A percentile compares a stretch with the other conserved stretches of the same genome.
These are phyloP conservation scores for Barnettozyma salicaria DNA, from an alignment of 805 yeast genomes.

Conservation along the genomic window DNA sequence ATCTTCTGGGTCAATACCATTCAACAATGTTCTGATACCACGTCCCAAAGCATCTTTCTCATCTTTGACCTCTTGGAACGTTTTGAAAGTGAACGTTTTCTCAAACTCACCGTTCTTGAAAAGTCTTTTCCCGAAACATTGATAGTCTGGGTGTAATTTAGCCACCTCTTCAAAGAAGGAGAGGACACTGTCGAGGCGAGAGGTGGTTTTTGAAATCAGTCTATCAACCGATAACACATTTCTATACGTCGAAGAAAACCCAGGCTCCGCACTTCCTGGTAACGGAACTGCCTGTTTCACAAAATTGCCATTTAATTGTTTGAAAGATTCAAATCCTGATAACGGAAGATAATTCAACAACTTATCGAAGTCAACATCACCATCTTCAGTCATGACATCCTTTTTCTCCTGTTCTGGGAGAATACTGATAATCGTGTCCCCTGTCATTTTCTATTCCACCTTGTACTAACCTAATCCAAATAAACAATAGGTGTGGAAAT, in stretches of 20 bases:
- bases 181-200: conserved; percentile 9
- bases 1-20: conserved; percentile 21
- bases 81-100: conserved; percentile 35
- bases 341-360: conserved; percentile 4
- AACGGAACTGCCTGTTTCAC: conserved; percentile 9
- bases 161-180: conserved; percentile 17
- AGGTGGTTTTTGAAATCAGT: conserved; percentile 2
- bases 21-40: conserved; percentile 37
- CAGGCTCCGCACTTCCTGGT: conserved; percentile 6
- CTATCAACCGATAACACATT: conserved; percentile 1
- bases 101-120: conserved; percentile 32
- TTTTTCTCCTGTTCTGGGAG: too few species aligned
- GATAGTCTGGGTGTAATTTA: conserved; percentile 21
- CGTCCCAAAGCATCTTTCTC: conserved; percentile 44
- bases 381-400: conserved; percentile 1
- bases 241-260: conserved; percentile 12
- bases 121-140: conserved; percentile 34
- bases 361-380: conserved; percentile 1
- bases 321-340: conserved; percentile 4
- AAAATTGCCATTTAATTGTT: conserved; percentile 1
- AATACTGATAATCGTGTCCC: too few species aligned
- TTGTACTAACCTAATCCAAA: too few species aligned
- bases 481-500: not conserved
- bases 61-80: conserved; percentile 35
- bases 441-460: not conserved